Percentiles rank a stretch among this genome's conserved stretches.
phyloP scores from a whole-genome alignment of 306 rosid species.

The Cajanus cajan region DNA sequence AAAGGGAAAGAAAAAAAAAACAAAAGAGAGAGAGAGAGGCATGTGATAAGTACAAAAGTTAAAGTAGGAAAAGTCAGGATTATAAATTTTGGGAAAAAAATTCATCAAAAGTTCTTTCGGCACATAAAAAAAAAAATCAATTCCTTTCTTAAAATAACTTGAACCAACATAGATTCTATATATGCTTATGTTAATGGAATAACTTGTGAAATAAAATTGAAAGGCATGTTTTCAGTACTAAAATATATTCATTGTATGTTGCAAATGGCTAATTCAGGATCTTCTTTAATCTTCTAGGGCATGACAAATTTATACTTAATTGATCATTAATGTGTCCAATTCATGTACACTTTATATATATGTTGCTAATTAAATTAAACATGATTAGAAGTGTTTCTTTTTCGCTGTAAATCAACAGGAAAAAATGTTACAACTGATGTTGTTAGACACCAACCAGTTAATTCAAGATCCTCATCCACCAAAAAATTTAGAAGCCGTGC shows the following conservation, averaged over 20 bases:
- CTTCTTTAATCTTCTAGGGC: not conserved
- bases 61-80: not conserved
- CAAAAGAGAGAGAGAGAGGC: no score
- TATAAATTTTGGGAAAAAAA: not conserved
- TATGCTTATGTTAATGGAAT: not conserved
- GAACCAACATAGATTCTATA: not conserved
- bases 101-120: not conserved
- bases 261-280: not conserved
- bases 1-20: no score
- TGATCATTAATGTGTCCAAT: not conserved
- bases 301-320: not conserved
- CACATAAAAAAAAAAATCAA: not conserved
- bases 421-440: conserved; percentile 9
- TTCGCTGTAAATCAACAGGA: conserved; percentile 24
- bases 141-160: not conserved
- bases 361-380: not conserved
- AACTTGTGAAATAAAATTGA: not conserved
- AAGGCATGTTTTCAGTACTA: not conserved
- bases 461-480: conserved; percentile 33
- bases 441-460: conserved; percentile 26
- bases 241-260: not conserved
- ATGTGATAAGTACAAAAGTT: no score
- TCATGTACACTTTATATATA: not conserved
- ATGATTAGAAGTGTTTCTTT: not conserved
- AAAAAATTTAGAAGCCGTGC: not conserved